Evolutionary conservation across 768 basidiomycete genomes (phyloP).

Genomic region (Trichaptum fuscoviolaceum): DNA sequence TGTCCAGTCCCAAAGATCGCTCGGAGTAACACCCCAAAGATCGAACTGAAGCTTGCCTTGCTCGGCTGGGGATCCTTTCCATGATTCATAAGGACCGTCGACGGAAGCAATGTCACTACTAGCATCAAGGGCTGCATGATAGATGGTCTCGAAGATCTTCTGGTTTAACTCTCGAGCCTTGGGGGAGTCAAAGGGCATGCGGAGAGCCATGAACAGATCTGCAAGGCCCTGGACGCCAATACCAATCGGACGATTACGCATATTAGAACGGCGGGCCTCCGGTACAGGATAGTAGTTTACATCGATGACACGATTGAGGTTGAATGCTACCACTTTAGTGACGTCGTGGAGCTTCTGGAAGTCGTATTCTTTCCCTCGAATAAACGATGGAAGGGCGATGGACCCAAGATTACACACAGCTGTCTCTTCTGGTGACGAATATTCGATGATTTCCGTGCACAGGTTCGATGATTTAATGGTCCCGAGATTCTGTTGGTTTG

Average conservation of each 20-base stretch:
- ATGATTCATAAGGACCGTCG: constrained; percentile 35
- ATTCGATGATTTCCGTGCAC: constrained; percentile 51
- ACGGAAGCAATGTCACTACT: constrained; percentile 38
- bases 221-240: constrained; percentile 48
- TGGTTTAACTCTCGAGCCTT: constrained; percentile 39
- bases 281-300: constrained; percentile 44
- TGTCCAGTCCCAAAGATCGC: constrained; percentile 44
- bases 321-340: constrained; percentile 41
- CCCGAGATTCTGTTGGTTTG: constrained; percentile 45
- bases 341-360: constrained; percentile 46
- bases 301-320: constrained; percentile 41
- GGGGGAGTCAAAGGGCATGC: constrained; percentile 43
- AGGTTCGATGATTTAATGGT: constrained; percentile 49
- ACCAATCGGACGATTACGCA: constrained; percentile 46
- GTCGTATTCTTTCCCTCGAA: constrained; percentile 34
- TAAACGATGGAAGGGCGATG: constrained; percentile 43
- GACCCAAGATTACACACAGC: constrained; percentile 49
- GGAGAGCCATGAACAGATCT: constrained; percentile 47
- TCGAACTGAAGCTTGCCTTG: constrained; percentile 42
- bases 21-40: constrained; percentile 41
- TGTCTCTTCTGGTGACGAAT: constrained; percentile 46
- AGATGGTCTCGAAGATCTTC: constrained; percentile 50
- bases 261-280: constrained; percentile 44
- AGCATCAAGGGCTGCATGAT: constrained; percentile 43
- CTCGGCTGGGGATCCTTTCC: constrained; percentile 38